phyloP scores from a whole-genome alignment of 768 basidiomycete species.

The Hygrophorus pudorinus region DNA sequence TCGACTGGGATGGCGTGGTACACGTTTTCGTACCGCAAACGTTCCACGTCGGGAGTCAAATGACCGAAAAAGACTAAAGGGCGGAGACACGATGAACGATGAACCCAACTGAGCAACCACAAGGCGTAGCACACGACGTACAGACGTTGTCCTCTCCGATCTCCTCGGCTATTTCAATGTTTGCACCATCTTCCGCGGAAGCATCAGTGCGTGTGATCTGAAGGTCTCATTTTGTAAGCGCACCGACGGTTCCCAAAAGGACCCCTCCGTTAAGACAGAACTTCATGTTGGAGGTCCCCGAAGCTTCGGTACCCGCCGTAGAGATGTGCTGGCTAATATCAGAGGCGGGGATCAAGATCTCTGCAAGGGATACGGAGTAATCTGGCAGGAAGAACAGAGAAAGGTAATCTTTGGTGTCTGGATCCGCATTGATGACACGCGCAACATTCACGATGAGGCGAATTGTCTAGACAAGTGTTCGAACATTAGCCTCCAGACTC shows the following conservation, averaged over 20 bases:
- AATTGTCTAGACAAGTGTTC: conserved; percentile 49
- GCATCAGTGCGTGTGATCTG: too few species aligned
- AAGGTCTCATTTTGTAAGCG: too few species aligned
- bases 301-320: conserved; percentile 91
- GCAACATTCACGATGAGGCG: conserved; percentile 90
- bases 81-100: neutral
- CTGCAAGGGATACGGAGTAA: conserved; percentile 80
- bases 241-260: conserved; percentile 72
- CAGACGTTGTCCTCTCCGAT: conserved; percentile 84
- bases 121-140: conserved; percentile 32
- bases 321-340: conserved; percentile 97
- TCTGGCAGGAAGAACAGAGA: conserved; percentile 93
- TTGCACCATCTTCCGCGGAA: conserved; percentile 70
- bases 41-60: conserved; percentile 80
- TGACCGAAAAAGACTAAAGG: conserved; percentile 79
- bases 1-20: conserved; percentile 78
- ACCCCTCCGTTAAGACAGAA: conserved; percentile 89
- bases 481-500: too few species aligned
- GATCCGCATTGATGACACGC: conserved; percentile 69
- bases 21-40: conserved; percentile 75
- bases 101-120: neutral
- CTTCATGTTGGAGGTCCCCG: conserved; percentile 79
- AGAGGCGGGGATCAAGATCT: conserved; percentile 81
- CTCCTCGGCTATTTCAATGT: conserved; percentile 95
- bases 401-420: conserved; percentile 80